Conservation (phyloP, 257 asterid species). For the Handroanthus guayacan region DNA sequence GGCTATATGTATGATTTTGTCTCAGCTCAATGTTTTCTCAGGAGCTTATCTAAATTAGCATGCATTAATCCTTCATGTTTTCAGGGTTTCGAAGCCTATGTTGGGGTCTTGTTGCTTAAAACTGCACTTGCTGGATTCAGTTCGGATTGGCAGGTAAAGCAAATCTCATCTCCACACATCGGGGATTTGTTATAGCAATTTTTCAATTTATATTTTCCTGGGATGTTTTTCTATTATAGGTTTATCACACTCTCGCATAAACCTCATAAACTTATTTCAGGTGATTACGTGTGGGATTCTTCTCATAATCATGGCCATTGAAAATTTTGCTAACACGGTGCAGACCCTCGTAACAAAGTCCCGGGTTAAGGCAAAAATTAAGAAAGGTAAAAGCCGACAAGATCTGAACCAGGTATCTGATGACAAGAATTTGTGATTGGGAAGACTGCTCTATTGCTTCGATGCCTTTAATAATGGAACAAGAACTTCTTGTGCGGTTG, state of each 20-base stretch:
- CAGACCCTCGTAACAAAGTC: slow-evolving; percentile 86
- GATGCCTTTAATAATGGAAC: slow-evolving; percentile 30
- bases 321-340: slow-evolving; percentile 88
- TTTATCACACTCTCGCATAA: background rate
- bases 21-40: background rate
- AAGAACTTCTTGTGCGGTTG: slow-evolving; percentile 33
- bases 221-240: background rate
- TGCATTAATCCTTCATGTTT: slow-evolving; percentile 30
- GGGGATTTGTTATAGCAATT: background rate
- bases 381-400: slow-evolving; percentile 77
- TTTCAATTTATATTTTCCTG: slow-evolving; percentile 5
- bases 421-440: slow-evolving; percentile 47
- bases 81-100: slow-evolving; percentile 93
- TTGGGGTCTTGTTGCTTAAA: slow-evolving; percentile 84
- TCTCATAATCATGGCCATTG: slow-evolving; percentile 91
- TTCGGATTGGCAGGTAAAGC: slow-evolving; percentile 92
- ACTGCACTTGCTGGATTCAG: slow-evolving; percentile 72
- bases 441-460: slow-evolving; percentile 11
- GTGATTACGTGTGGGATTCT: slow-evolving; percentile 91
- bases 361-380: slow-evolving; percentile 83
- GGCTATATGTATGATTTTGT: background rate
- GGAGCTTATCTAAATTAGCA: slow-evolving; percentile 3
- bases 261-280: slow-evolving; percentile 48
- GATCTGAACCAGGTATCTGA: slow-evolving; percentile 58
- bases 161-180: background rate